Base-by-base conservation (phyloP, 805 yeast genomes). In the Pichia gijzeniarum region DNA sequence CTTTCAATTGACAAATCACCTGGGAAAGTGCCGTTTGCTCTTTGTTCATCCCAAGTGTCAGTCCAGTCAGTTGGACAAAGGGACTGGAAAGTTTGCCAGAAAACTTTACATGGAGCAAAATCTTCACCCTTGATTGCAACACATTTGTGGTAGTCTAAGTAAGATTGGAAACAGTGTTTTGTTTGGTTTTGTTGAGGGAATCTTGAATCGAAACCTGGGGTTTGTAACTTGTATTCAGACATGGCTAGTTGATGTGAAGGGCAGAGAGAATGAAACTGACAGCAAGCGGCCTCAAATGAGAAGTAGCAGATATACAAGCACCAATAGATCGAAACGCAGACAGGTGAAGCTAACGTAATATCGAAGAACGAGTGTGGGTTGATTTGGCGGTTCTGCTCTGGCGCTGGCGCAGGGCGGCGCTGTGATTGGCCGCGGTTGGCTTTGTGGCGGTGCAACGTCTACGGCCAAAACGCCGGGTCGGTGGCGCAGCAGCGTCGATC, bases 101-200 rank as follows among this genome's bases (percentile, higher is more conserved):
- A 93, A 60, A 86, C 90, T 72, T 89, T 78, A 72, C 99, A 93
- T 63, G 98, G 98, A 61, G 90, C 95, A 64, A 93, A 93, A 52
- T 90, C 98, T 73, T 91, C 97, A 65, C 99, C 99, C 74, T 91
- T 91, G 56, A 90, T 88, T 62, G 82, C 85, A 66, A 93, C 80
- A 76, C 99, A 93, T 71, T 89, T 90, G 83, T 85, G 93, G 81
- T 91, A 93, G 72, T 93, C 99, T 62, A 93, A 88, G 74, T 91
- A 93, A 59, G 91, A 78, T 75, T 91, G 97, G 82, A 91, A 95
- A 77, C 98, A 93, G 77, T 91, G 96, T 74, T 85, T 89, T 62
- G 97, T 87, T 73, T 91, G 99, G 81, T 91, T 91, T 70, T 82
- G 90, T 76, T 88, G 80, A 57, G 99, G 98, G 81, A 90, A 90